These are phyloP conservation scores for Xylaria sp. DNA, from an alignment of 2,329 filamentous ascomycete genomes.

Conservation along the genomic window DNA sequence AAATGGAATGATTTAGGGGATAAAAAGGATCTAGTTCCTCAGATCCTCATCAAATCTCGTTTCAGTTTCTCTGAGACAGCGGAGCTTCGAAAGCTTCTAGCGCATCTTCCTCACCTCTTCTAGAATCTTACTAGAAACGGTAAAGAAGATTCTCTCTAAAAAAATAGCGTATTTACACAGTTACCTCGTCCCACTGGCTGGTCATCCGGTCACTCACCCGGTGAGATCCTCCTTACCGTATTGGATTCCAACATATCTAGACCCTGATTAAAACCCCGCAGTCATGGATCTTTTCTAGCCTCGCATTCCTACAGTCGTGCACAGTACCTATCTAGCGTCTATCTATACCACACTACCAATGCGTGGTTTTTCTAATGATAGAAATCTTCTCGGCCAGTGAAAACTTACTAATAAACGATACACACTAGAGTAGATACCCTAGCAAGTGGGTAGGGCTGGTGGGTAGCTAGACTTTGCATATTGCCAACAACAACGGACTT, in stretches of 20 bases:
- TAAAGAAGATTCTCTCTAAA: conserved; percentile 5
- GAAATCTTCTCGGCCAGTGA: conserved; percentile 12
- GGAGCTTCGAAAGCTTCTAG: conserved; percentile 29
- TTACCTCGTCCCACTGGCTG: not conserved
- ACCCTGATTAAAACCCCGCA: conserved; percentile 17
- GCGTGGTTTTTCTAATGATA: conserved; percentile 39
- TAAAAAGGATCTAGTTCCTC: conserved; percentile 18
- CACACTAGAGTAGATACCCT: not conserved
- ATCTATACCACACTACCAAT: conserved; percentile 18
- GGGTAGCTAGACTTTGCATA: conserved; percentile 21
- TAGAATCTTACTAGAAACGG: conserved; percentile 33
- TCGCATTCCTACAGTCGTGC: conserved; percentile 2
- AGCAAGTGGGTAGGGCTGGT: conserved; percentile 24
- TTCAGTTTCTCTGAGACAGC: conserved; percentile 30
- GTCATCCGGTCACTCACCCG: conserved; percentile 1
- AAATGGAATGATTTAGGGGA: conserved; percentile 20
- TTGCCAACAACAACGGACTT: conserved; percentile 2
- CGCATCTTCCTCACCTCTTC: conserved; percentile 21
- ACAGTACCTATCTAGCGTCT: conserved; percentile 14
- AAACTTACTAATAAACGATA: conserved; percentile 4
- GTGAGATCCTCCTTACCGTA: conserved; percentile 13
- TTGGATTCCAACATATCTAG: not conserved
- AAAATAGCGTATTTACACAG: too few species aligned
- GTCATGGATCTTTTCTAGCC: conserved; percentile 14
- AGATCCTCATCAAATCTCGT: conserved; percentile 33